Base-by-base conservation (phyloP, 352 stramenopile species). In the Globisporangium nagaii region DNA sequence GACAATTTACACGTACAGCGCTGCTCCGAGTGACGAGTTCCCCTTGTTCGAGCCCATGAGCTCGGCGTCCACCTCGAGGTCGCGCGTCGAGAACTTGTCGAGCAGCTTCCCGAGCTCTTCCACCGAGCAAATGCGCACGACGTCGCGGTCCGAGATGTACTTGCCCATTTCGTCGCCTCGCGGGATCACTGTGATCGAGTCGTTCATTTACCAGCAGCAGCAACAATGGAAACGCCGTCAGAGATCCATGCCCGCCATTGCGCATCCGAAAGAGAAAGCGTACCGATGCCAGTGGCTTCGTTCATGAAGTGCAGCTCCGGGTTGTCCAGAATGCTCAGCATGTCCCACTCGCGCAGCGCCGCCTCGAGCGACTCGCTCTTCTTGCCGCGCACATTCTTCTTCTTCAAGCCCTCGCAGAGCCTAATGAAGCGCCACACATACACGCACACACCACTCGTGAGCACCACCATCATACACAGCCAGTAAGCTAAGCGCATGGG, bases 331-430 rank as follows among this genome's bases (percentile, higher is more conserved):
- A 70, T 63, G 22, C 66, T 44, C 22, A 66, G 22, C 44, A 91
- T 61, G 8, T 84, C 65, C 76, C 78, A 88, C 25, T 84, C 67
- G 39, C 42, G 45, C 36, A 81, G 60, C 7, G 70, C 60, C 3
- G 56, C 55, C 31, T 62, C 64, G 19, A 91, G 63, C 51, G 72
- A 73, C 59, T 84, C 63, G 41, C 53, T 53, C 52, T 81, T 84
- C 11, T 63, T 56, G 19, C 64, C 67, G 20, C 63, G 36, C 25
- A 91, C 76, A 41, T 73, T 76, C 24, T 73, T 70, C 68, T 91
- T 91, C 63, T 84, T 87, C 17, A 74, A 42, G 0, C 79, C 81
- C 41, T 91, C 75, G 41, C 81, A 88, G 17, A 91, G 65, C 80
- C 80, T 90, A 34, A 12, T 28, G 4, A 25, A 34, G 27, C 15